These are phyloP conservation scores for Tulasnella sp. DNA, from an alignment of 768 basidiomycete genomes.

Conservation along the genomic window DNA sequence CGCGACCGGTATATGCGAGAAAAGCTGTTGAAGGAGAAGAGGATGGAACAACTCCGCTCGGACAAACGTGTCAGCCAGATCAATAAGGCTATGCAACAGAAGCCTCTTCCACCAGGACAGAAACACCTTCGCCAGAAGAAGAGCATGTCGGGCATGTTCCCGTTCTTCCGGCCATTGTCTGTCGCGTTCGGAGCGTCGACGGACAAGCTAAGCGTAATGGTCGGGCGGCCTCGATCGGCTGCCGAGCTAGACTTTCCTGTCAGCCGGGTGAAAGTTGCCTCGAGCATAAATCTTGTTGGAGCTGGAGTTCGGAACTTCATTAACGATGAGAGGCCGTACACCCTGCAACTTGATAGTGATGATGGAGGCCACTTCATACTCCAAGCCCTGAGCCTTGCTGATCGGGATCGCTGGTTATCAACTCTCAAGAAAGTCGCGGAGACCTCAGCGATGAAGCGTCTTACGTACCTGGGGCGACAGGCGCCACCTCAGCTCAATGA, in stretches of 20 bases:
- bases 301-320: slow-evolving; percentile 59
- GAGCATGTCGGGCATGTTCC: slow-evolving; percentile 77
- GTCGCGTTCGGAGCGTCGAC: slow-evolving; percentile 65
- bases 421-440: slow-evolving; percentile 61
- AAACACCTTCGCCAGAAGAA: slow-evolving; percentile 82
- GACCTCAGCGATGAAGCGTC: slow-evolving; percentile 61
- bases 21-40: slow-evolving; percentile 63
- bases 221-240: slow-evolving; percentile 36
- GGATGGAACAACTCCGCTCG: slow-evolving; percentile 57
- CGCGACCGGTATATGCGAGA: slow-evolving; percentile 62
- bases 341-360: slow-evolving; percentile 74
- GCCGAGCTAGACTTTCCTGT: slow-evolving; percentile 67
- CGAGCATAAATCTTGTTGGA: slow-evolving; percentile 65
- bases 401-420: slow-evolving; percentile 70
- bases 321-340: slow-evolving; percentile 74
- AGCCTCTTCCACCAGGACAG: slow-evolving; percentile 38
- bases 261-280: slow-evolving; percentile 52
- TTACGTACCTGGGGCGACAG: slow-evolving; percentile 69
- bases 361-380: slow-evolving; percentile 77
- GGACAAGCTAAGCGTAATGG: slow-evolving; percentile 10
- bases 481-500: slow-evolving; percentile 67
- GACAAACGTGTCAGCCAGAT: slow-evolving; percentile 69
- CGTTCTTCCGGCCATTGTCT: slow-evolving; percentile 78
- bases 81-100: slow-evolving; percentile 53
- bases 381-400: slow-evolving; percentile 58